Percentiles rank a stretch among this genome's conserved stretches.
Conservation (phyloP, 1,284 basidiomycete species). For the Volvariella volvacea region DNA sequence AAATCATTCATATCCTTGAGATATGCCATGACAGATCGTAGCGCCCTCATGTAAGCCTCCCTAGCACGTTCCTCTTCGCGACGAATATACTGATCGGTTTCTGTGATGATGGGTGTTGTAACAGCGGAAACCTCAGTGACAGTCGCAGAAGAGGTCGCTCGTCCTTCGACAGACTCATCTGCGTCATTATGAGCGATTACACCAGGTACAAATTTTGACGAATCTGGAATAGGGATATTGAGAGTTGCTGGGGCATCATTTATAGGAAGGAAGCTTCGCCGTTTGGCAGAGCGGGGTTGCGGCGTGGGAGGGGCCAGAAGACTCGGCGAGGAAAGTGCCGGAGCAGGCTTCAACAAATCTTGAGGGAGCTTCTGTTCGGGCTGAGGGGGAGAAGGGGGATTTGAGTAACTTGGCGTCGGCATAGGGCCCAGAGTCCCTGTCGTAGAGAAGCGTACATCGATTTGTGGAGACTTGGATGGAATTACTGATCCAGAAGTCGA, state of each 20-base stretch:
- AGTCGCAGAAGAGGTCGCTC: neutral
- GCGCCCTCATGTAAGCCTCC: conserved; percentile 67
- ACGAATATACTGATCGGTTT: conserved; percentile 43
- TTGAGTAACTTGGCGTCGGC: conserved; percentile 11
- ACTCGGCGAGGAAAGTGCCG: conserved; percentile 22
- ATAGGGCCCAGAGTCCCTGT: conserved; percentile 44
- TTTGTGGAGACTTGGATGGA: conserved; percentile 40
- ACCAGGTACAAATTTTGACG: conserved; percentile 54
- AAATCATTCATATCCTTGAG: conserved; percentile 93
- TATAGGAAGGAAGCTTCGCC: conserved; percentile 82
- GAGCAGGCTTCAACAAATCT: conserved; percentile 15
- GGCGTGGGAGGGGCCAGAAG: conserved; percentile 42
- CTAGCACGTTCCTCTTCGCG: conserved; percentile 65
- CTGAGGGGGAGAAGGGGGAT: conserved; percentile 13
- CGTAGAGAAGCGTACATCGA: conserved; percentile 66
- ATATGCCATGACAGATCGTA: conserved; percentile 91
- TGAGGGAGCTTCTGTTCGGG: conserved; percentile 13
- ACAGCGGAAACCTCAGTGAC: conserved; percentile 1
- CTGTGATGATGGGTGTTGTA: conserved; percentile 40
- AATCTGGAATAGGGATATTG: conserved; percentile 52
- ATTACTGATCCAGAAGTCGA: conserved; percentile 11
- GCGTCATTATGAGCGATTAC: conserved; percentile 39
- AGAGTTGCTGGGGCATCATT: conserved; percentile 42
- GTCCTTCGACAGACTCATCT: conserved; percentile 20
- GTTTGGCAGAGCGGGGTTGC: conserved; percentile 52